Evolutionary conservation across 352 stramenopile genomes (phyloP), one percentile per base, ranked within the genome.

Genomic region (Globisporangium heterothallicum): DNA sequence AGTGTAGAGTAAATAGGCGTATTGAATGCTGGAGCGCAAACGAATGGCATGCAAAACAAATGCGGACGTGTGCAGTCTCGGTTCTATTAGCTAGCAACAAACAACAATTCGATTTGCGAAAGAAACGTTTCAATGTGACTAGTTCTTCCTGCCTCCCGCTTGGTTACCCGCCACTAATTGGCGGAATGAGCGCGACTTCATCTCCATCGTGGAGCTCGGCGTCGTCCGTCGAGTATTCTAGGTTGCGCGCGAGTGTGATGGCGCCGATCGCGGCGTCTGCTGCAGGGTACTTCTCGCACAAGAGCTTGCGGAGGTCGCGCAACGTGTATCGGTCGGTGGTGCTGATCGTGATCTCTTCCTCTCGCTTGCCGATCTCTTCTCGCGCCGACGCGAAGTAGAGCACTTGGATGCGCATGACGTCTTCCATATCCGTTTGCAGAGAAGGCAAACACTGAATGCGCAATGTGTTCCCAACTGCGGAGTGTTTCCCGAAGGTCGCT

Each of bases 331-430:
- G 18, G 13, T 5, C 40, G 22, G 35, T 45, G 32, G 26, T 29
- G 7, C 32, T 30, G 8, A 90, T 47, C 38, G 19, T 48, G 35
- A 90, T 16, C 19, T 62, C 62, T 55, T 92, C 79, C 51, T 92
- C 79, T n/a, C 79, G 82, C 40, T 74, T 58, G 7, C 79, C 82
- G 53, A 91, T 59, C 29, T 74, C 68, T 68, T 92, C 82, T 7
- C 79, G 71, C 53, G 73, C 76, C 41, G 79, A 82, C 47, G 82
- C 82, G 56, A 92, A 92, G 75, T 85, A 92, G 21, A 92, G 72
- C 69, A 90, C 75, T 45, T 86, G 86, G 53, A 92, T 44, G 36
- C 72, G 55, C 65, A 81, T 74, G 18, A 13, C 40, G 14, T 7
- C 26, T 6, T 1, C 18, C 42, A 13, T 38, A 24, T 34, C 30